Evolutionary conservation across 73 alveolate genomes (phyloP).

Genomic region (Symbiodinium pilosum): DNA sequence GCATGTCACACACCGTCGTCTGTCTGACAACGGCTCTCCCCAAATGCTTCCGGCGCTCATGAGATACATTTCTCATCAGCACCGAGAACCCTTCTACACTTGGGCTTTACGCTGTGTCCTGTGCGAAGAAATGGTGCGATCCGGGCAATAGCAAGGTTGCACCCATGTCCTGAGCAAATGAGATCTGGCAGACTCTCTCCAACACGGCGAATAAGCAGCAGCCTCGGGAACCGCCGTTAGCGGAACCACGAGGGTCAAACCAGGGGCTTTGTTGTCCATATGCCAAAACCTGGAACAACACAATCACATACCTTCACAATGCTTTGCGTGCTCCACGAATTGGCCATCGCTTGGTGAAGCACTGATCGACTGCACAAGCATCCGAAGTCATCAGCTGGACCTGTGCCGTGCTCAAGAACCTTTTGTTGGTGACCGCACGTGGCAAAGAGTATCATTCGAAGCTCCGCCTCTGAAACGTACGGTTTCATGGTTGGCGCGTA

Average conservation of each 20-base stretch:
- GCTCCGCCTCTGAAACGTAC: conserved; percentile 46
- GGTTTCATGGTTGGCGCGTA: conserved; percentile 3
- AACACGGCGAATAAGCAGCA: too few relatives aligned
- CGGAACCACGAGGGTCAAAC: conserved; percentile 81
- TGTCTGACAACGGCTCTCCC: too few relatives aligned
- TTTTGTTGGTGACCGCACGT: background rate
- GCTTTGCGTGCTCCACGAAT: too few relatives aligned
- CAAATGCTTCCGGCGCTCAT: too few relatives aligned
- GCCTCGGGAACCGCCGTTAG: conserved; percentile 66
- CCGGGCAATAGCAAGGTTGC: conserved; percentile 72
- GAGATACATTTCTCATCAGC: too few relatives aligned
- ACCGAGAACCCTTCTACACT: too few relatives aligned
- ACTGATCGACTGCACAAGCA: conserved; percentile 63
- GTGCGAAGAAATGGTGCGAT: conserved; percentile 40
- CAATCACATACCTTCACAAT: too few relatives aligned
- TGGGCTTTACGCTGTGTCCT: background rate
- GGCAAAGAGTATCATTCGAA: too few relatives aligned
- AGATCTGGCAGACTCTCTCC: background rate
- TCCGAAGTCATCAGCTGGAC: conserved; percentile 65
- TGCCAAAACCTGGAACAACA: conserved; percentile 48
- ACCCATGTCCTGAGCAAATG: conserved; percentile 57
- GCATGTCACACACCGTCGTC: too few relatives aligned
- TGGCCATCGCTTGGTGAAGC: too few relatives aligned
- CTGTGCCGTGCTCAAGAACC: background rate
- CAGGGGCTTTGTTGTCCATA: conserved; percentile 76